Percentiles rank a stretch among this genome's conserved stretches.
These are phyloP conservation scores for Imleria badia DNA, from an alignment of 768 basidiomycete species.

Conservation along the genomic window DNA sequence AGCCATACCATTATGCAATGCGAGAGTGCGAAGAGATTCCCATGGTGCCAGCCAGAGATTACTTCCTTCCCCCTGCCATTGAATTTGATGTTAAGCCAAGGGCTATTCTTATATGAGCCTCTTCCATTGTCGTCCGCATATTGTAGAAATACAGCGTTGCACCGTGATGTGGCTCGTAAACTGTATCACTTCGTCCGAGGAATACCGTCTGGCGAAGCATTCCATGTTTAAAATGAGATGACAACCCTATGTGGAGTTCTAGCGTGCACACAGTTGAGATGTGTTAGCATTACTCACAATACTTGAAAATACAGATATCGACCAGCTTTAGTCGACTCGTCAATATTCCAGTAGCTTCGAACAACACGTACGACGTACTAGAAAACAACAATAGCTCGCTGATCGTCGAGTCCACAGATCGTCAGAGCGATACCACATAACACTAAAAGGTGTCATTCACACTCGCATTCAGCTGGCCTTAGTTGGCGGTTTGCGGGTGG, in stretches of 20 bases:
- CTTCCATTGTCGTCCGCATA: too few relatives aligned
- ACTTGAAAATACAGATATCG: conserved; percentile 10
- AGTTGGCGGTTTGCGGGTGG: neutral
- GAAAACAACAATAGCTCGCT: neutral
- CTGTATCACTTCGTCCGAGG: conserved; percentile 3
- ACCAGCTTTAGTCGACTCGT: conserved; percentile 14
- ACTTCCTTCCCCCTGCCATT: too few relatives aligned
- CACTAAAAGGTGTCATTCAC: neutral
- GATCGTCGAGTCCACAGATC: neutral
- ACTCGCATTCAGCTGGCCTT: neutral
- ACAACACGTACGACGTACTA: conserved; percentile 2
- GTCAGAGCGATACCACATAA: neutral
- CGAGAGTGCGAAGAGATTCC: too few relatives aligned
- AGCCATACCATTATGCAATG: too few relatives aligned
- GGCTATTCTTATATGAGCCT: too few relatives aligned
- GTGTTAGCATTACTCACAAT: conserved; percentile 12
- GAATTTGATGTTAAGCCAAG: too few relatives aligned
- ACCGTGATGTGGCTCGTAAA: conserved; percentile 11
- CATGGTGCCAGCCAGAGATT: too few relatives aligned
- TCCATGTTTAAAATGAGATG: conserved; percentile 27
- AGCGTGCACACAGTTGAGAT: neutral
- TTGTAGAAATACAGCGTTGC: neutral
- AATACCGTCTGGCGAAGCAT: conserved; percentile 6
- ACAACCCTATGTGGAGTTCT: conserved; percentile 14
- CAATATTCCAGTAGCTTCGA: neutral